Evolutionary conservation across 306 rosid genomes (phyloP).

Genomic region (Prunus campanulata): DNA sequence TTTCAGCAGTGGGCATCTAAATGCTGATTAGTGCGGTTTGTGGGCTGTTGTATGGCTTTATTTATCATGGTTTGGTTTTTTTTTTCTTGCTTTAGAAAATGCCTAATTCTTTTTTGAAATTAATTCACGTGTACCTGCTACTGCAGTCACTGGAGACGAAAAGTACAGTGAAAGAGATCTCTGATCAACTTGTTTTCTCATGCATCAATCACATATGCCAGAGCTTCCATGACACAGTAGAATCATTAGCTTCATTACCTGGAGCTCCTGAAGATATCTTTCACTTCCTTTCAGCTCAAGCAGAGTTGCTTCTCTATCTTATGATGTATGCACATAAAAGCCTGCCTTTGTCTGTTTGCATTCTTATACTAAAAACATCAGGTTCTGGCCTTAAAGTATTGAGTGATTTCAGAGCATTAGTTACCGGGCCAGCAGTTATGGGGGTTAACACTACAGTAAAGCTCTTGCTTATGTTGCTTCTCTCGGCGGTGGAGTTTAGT

Average conservation of each 20-base stretch:
- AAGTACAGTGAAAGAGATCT: constrained; percentile 30
- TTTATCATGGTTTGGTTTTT: background rate
- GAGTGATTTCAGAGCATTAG: constrained; percentile 50
- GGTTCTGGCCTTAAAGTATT: constrained; percentile 67
- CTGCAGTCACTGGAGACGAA: constrained; percentile 54
- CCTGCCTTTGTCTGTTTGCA: constrained; percentile 42
- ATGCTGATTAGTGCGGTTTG: background rate
- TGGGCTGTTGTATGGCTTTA: background rate
- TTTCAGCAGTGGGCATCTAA: background rate
- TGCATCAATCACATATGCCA: constrained; percentile 62
- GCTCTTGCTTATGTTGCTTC: constrained; percentile 66
- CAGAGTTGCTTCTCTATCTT: constrained; percentile 62
- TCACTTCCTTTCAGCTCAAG: constrained; percentile 63
- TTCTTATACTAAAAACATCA: constrained; percentile 58
- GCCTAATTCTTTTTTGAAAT: background rate
- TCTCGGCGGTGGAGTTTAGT: constrained; percentile 59
- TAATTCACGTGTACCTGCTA: constrained; percentile 12
- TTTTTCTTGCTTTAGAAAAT: background rate
- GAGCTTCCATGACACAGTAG: constrained; percentile 57
- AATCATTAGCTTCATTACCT: constrained; percentile 49
- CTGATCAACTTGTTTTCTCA: constrained; percentile 43
- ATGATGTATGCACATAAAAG: constrained; percentile 50
- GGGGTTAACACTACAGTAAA: constrained; percentile 47
- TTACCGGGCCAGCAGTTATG: constrained; percentile 40
- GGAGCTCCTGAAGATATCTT: constrained; percentile 59